These are phyloP conservation scores for Xylariaceae sp. DNA, from an alignment of 2,329 filamentous ascomycete genomes.

Conservation along the genomic window DNA sequence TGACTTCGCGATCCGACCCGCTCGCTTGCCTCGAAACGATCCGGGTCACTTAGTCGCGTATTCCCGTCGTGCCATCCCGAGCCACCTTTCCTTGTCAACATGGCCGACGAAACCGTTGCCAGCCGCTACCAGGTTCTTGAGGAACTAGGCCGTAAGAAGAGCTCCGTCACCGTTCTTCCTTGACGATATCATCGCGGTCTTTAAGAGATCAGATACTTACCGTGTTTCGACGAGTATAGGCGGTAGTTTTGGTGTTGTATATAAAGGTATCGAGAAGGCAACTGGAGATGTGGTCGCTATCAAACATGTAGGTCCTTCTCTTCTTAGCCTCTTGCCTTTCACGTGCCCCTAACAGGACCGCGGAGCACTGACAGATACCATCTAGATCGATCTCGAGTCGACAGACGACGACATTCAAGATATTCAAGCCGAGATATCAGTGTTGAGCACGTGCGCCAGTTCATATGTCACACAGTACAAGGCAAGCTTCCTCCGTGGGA, in stretches of 20 bases:
- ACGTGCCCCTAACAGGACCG: neutral
- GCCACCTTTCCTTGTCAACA: conserved; percentile 24
- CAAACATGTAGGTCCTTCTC: conserved; percentile 68
- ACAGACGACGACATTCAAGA: conserved; percentile 98
- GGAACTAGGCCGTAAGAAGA: conserved; percentile 80
- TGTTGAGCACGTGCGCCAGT: conserved; percentile 91
- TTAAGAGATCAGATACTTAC: conserved; percentile 5
- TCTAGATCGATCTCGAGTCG: conserved; percentile 93
- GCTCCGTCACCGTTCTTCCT: conserved; percentile 10
- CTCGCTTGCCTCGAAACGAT: too few relatives aligned
- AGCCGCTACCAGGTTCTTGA: conserved; percentile 91
- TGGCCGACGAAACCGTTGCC: conserved; percentile 64
- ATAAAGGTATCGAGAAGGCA: conserved; percentile 86
- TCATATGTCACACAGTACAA: conserved; percentile 95
- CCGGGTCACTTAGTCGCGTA: neutral
- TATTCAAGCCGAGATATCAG: conserved; percentile 94
- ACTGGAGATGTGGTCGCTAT: conserved; percentile 94
- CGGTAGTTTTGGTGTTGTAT: conserved; percentile 93
- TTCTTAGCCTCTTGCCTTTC: neutral
- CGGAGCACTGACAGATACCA: conserved; percentile 11
- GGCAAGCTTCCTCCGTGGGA: conserved; percentile 88
- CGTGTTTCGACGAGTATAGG: conserved; percentile 44
- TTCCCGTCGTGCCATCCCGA: neutral
- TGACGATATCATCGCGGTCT: neutral
- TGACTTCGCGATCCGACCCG: too few relatives aligned